phyloP scores from a whole-genome alignment of 2,329 filamentous ascomycete species.

The Sporothrix humicola region DNA sequence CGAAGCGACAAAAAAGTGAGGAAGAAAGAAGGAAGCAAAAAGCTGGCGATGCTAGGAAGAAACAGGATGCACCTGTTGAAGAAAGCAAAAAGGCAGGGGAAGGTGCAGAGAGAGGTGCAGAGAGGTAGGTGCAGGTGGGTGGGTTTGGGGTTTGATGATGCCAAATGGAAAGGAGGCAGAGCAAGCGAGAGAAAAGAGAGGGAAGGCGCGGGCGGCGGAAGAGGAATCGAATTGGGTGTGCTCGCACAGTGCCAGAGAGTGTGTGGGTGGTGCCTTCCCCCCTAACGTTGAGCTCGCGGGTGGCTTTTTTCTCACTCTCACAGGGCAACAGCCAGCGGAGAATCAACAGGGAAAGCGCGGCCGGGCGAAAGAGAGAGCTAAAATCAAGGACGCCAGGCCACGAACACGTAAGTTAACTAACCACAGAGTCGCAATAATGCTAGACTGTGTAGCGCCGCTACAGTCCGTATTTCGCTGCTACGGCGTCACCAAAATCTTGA shows the following conservation, averaged over 20 bases:
- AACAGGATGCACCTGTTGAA: slow-evolving; percentile 5
- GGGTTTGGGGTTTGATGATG: slow-evolving; percentile 15
- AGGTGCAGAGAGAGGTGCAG: too few species aligned
- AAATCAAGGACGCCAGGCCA: background rate
- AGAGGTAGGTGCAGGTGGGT: slow-evolving; percentile 13
- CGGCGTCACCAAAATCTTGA: background rate
- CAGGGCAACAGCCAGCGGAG: background rate
- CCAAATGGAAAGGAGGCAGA: slow-evolving; percentile 26
- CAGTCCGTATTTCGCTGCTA: slow-evolving; percentile 3
- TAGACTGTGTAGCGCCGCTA: background rate
- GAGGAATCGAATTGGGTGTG: slow-evolving; percentile 8
- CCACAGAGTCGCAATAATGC: background rate
- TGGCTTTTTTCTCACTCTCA: background rate
- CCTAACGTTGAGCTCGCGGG: background rate
- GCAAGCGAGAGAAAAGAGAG: slow-evolving; percentile 11
- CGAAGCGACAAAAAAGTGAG: background rate
- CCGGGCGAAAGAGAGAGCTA: slow-evolving; percentile 12
- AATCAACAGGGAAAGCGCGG: background rate
- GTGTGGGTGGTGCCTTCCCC: slow-evolving; percentile 18
- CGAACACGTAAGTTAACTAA: background rate
- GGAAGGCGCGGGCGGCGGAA: slow-evolving; percentile 18
- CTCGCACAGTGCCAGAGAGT: background rate
- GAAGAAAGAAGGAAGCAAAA: background rate
- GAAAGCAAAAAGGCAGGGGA: slow-evolving; percentile 8
- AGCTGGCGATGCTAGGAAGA: background rate